phyloP scores from a whole-genome alignment of 2,329 filamentous ascomycete species.

The Stagonosporopsis tanaceti region DNA sequence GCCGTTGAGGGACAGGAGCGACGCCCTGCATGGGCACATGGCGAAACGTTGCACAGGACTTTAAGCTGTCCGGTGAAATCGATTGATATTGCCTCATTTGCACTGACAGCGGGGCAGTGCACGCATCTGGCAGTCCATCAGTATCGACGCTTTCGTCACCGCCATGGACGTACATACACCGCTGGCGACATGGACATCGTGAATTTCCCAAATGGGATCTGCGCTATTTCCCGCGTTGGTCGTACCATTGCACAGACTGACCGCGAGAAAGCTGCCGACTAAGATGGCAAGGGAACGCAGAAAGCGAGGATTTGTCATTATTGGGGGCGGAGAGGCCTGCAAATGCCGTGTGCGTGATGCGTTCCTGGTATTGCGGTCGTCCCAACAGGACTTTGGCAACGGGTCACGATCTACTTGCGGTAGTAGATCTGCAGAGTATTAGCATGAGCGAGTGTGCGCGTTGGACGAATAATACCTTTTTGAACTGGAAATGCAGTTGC shows the following conservation, averaged over 20 bases:
- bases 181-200: conserved; percentile 15
- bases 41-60: conserved; percentile 34
- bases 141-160: conserved; percentile 25
- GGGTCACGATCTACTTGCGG: conserved; percentile 47
- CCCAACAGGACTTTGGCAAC: background rate
- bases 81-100: conserved; percentile 23
- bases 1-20: conserved; percentile 27
- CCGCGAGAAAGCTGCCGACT: conserved; percentile 16
- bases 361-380: background rate
- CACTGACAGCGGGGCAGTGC: conserved; percentile 2
- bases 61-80: conserved; percentile 35
- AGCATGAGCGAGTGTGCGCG: conserved; percentile 22
- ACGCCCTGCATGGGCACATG: conserved; percentile 1
- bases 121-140: conserved; percentile 23
- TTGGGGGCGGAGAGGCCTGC: background rate
- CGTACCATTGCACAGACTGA: conserved; percentile 15
- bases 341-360: background rate
- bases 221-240: background rate
- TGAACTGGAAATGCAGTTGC: conserved; percentile 98
- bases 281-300: conserved; percentile 9
- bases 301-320: background rate
- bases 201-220: background rate
- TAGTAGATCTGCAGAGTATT: conserved; percentile 55
- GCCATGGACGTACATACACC: conserved; percentile 25
- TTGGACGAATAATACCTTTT: conserved; percentile 71